These are phyloP conservation scores for Rubia balearica DNA, from an alignment of 305 asterid species.

Conservation along the genomic window DNA sequence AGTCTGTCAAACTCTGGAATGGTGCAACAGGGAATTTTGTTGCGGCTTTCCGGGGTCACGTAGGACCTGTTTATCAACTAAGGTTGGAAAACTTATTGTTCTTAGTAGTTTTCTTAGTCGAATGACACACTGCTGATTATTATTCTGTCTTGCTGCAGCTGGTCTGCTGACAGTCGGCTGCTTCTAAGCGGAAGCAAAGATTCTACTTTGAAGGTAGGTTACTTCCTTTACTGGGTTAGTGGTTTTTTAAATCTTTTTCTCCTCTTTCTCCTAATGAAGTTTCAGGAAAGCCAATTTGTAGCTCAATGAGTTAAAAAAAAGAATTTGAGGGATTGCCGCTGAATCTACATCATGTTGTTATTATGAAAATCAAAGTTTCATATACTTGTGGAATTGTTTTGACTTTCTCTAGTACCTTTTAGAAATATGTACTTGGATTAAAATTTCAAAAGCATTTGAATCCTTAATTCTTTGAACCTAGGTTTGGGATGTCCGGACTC, in stretches of 20 bases:
- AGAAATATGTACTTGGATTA: not conserved
- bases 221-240: not conserved
- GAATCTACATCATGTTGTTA: not conserved
- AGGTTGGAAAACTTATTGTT: slow-evolving; percentile 38
- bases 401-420: not conserved
- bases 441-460: not conserved
- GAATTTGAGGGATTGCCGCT: not conserved
- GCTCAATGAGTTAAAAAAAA: not conserved
- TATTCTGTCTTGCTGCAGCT: slow-evolving; percentile 42
- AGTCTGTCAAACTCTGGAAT: slow-evolving; percentile 92
- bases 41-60: slow-evolving; percentile 93
- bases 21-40: slow-evolving; percentile 80
- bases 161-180: slow-evolving; percentile 97
- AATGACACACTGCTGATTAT: slow-evolving; percentile 16
- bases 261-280: not conserved
- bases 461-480: slow-evolving; percentile 14
- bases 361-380: not conserved
- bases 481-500: slow-evolving; percentile 91
- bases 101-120: slow-evolving; percentile 9
- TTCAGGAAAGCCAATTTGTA: not conserved
- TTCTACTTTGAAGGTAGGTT: slow-evolving; percentile 76
- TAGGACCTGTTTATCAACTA: slow-evolving; percentile 91
- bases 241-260: no score
- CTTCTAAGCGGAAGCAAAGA: slow-evolving; percentile 97
- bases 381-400: not conserved